Percentiles rank a stretch among this genome's conserved stretches.
Conservation (phyloP, 257 asterid species). For the Plantago elongata region DNA sequence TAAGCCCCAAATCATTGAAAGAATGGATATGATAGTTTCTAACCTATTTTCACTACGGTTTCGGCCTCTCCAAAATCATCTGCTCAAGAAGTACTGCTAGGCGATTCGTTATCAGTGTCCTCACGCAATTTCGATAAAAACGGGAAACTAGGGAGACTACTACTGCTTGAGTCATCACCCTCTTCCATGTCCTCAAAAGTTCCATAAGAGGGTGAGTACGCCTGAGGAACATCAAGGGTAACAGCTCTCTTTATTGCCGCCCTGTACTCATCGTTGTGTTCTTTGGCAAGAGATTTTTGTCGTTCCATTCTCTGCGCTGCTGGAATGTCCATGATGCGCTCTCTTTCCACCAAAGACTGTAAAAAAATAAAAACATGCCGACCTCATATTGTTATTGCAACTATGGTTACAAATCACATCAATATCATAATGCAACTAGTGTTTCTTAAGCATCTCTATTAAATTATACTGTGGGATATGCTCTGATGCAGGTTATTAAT, state of each 20-base stretch:
- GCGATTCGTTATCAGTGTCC: slow-evolving; percentile 12
- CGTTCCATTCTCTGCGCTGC: slow-evolving; percentile 76
- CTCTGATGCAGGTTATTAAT: too few relatives aligned
- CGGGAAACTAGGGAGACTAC: slow-evolving; percentile 13
- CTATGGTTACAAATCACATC: too few relatives aligned
- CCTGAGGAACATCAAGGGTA: slow-evolving; percentile 64
- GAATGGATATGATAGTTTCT: slow-evolving; percentile 2
- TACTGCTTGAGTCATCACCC: slow-evolving; percentile 44
- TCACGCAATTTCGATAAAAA: slow-evolving; percentile 7
- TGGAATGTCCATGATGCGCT: slow-evolving; percentile 60
- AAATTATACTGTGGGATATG: too few relatives aligned
- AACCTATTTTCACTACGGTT: neutral
- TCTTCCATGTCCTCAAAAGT: slow-evolving; percentile 54
- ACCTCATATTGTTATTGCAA: slow-evolving; percentile 10
- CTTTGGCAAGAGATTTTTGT: slow-evolving; percentile 59
- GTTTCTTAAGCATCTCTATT: too few relatives aligned
- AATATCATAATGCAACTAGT: too few relatives aligned
- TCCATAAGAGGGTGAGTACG: slow-evolving; percentile 72
- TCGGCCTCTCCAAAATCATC: slow-evolving; percentile 10
- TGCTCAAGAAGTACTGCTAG: neutral
- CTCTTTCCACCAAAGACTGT: slow-evolving; percentile 65
- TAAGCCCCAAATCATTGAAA: slow-evolving; percentile 5
- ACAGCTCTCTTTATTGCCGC: slow-evolving; percentile 84
- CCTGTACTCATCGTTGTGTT: slow-evolving; percentile 66
- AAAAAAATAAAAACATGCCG: slow-evolving; percentile 17